These are phyloP conservation scores for Domatiomyces catenatus DNA, from an alignment of 2,329 filamentous ascomycete genomes.

Conservation along the genomic window DNA sequence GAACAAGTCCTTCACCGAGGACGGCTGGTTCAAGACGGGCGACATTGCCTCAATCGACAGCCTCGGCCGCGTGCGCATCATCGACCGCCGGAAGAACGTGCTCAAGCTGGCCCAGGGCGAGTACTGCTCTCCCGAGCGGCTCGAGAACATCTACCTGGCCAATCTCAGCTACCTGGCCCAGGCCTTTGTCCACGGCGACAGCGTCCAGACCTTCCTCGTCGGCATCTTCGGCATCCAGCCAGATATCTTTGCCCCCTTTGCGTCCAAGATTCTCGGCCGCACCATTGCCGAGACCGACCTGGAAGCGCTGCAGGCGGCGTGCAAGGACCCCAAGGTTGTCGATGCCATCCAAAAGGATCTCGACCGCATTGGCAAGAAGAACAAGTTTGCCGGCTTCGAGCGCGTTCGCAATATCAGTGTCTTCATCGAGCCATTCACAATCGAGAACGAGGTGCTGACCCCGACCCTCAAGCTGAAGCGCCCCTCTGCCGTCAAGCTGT, in stretches of 20 bases:
- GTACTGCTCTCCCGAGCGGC: constrained; percentile 92
- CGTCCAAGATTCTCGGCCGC: constrained; percentile 58
- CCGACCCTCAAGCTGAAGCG: constrained; percentile 54
- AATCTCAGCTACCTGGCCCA: constrained; percentile 62
- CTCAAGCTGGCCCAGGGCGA: constrained; percentile 95
- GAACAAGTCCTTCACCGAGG: constrained; percentile 59
- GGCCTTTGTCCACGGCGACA: constrained; percentile 84
- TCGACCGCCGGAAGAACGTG: constrained; percentile 98
- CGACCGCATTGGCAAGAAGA: constrained; percentile 59
- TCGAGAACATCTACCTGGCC: constrained; percentile 86
- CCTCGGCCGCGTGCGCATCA: constrained; percentile 74
- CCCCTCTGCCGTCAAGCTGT: constrained; percentile 49
- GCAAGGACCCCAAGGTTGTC: constrained; percentile 53
- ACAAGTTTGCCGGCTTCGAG: constrained; percentile 89
- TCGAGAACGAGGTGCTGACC: constrained; percentile 69
- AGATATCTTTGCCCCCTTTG: constrained; percentile 65
- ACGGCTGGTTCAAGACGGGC: constrained; percentile 95
- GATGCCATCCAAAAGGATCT: constrained; percentile 64
- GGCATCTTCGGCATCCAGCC: constrained; percentile 80
- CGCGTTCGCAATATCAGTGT: constrained; percentile 59
- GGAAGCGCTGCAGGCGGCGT: constrained; percentile 50
- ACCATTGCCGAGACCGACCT: constrained; percentile 49
- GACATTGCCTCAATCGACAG: constrained; percentile 80
- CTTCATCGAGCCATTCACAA: constrained; percentile 74
- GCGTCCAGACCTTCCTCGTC: constrained; percentile 64